These are phyloP conservation scores for Posidonia oceanica DNA, from an alignment of 116 monocot species.

Conservation along the genomic window DNA sequence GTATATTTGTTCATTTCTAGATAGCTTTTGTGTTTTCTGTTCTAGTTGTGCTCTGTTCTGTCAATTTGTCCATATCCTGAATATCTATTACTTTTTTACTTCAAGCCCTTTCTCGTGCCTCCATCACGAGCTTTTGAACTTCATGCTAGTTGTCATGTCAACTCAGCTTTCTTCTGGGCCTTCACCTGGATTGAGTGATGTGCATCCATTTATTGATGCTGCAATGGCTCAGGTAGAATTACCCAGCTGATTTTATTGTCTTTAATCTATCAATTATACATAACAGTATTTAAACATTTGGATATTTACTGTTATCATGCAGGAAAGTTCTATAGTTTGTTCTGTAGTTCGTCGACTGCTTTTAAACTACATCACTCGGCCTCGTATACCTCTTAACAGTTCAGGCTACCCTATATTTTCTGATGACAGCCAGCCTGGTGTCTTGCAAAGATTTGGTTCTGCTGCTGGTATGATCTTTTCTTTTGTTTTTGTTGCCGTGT, in stretches of 20 bases:
- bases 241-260: background rate
- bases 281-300: background rate
- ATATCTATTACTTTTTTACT: conserved; percentile 16
- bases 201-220: conserved; percentile 92
- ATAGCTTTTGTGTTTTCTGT: background rate
- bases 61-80: background rate
- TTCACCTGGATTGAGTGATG: conserved; percentile 61
- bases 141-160: conserved; percentile 82
- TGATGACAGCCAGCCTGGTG: conserved; percentile 59
- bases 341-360: conserved; percentile 69
- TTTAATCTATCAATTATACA: background rate
- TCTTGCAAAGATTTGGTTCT: conserved; percentile 92
- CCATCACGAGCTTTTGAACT: conserved; percentile 91
- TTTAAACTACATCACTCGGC: conserved; percentile 60
- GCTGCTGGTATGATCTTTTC: conserved; percentile 58
- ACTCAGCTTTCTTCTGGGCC: conserved; percentile 88
- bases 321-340: conserved; percentile 59
- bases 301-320: conserved; percentile 13
- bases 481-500: background rate
- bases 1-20: conserved; percentile 25
- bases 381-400: conserved; percentile 43
- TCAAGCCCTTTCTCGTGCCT: conserved; percentile 64
- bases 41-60: background rate
- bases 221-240: conserved; percentile 72
- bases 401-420: conserved; percentile 44